Evolutionary conservation across 1,139 yeast genomes (phyloP), one percentile per base, ranked within the genome.

Genomic region (Saccharomycopsis hybrid): DNA sequence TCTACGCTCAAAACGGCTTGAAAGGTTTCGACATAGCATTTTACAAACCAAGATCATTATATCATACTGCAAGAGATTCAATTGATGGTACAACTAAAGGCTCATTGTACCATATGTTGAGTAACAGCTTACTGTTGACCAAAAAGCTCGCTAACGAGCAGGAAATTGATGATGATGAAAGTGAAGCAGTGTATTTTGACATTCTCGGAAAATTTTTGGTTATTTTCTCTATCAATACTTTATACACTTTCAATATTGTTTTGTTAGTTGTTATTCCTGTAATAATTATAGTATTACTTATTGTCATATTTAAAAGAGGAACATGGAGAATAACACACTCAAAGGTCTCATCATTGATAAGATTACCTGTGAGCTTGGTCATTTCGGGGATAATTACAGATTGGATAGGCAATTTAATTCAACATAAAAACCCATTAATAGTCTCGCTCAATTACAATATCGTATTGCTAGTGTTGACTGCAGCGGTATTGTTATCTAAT

Each of bases 21-120:
- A 75, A 95, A 57, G 97, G 97, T 7, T 73, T 90, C 60, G 97
- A 90, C 64, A 77, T 78, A 53, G 86, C 87, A 1, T 82, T 82
- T 58, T 81, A 75, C 59, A 77, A 76, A 56, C 96, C 96, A 28
- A 75, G 97, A 60, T 80, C 86, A 50, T 67, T 85, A 46, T 90
- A 90, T 60, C 97, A 90, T 61, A 89, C 97, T 1, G 68, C 71
- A 11, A 72, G 78, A 45, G 97, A 90, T 62, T 77, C 78, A 49
- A 83, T 87, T 46, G 71, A 73, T 49, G 80, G 81, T 53, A 74
- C 88, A 9, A 69, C 82, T 35, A 76, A 74, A 54, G 78, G 74
- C 37, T 79, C 96, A 0, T 69, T 89, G 47, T 83, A 92, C 82
- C 92, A 85, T 63, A 88, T 89, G 96, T 70, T 85, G 47, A 74